Evolutionary conservation across 257 asterid genomes (phyloP).

Genomic region (Petrea volubilis): DNA sequence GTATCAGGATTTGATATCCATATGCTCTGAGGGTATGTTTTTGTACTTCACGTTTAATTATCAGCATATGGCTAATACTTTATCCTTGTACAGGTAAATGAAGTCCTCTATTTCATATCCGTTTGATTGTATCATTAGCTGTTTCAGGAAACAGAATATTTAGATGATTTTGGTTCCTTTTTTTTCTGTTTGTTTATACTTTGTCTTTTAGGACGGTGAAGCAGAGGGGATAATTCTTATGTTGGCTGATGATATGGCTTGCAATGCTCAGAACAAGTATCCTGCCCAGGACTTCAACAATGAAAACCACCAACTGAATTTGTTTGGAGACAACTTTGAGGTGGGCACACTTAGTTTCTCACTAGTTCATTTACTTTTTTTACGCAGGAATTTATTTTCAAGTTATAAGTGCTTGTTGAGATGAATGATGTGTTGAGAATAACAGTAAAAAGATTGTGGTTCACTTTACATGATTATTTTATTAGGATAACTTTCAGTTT

Average conservation of each 20-base stretch:
- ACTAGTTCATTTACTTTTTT: not conserved
- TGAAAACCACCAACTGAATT: slow-evolving; percentile 87
- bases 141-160: not conserved
- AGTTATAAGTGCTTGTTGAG: not conserved
- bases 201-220: slow-evolving; percentile 75
- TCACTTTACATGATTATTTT: not conserved
- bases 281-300: slow-evolving; percentile 99
- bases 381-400: not conserved
- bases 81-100: slow-evolving; percentile 86
- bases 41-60: slow-evolving; percentile 78
- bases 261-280: slow-evolving; percentile 93
- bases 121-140: not conserved
- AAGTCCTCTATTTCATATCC: not conserved
- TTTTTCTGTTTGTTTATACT: not conserved
- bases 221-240: slow-evolving; percentile 94
- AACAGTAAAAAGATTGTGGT: not conserved
- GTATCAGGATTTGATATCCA: slow-evolving; percentile 4
- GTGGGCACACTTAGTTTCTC: slow-evolving; percentile 37
- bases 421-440: slow-evolving; percentile 6
- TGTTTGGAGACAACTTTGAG: slow-evolving; percentile 98
- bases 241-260: slow-evolving; percentile 99
- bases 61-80: slow-evolving; percentile 95
- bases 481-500: slow-evolving; percentile 2
- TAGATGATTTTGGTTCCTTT: not conserved
- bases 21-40: not conserved